phyloP scores from a whole-genome alignment of 2,329 filamentous ascomycete species.

The Colletotrichum sp. region DNA sequence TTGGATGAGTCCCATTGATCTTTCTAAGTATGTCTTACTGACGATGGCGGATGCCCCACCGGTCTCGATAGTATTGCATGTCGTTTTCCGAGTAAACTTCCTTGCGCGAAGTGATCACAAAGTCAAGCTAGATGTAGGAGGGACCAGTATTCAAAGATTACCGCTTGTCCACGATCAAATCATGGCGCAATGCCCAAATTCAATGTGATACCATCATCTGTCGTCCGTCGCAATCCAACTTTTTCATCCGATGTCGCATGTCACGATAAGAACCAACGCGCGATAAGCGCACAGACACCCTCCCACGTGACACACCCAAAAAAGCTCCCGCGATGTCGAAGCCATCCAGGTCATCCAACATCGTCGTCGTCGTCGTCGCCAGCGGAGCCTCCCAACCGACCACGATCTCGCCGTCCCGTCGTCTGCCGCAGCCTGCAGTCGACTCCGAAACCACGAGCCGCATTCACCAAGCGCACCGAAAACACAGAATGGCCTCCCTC shows the following conservation, averaged over 20 bases:
- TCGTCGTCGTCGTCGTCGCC: not conserved
- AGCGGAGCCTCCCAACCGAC: not conserved
- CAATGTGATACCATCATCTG: fast-evolving
- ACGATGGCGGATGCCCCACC: not conserved
- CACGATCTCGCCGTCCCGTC: not conserved
- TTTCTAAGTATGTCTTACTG: fast-evolving
- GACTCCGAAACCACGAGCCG: not conserved
- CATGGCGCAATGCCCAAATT: not conserved
- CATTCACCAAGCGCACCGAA: not conserved
- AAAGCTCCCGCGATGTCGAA: not conserved
- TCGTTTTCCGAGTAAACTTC: too few species aligned
- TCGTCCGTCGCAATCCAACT: not conserved
- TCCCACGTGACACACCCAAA: not conserved
- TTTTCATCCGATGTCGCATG: not conserved
- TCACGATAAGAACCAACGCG: not conserved
- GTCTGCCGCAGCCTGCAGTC: not conserved
- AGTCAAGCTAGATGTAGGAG: too few species aligned
- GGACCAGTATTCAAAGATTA: too few species aligned
- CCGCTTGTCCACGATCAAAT: fast-evolving
- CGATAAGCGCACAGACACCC: not conserved
- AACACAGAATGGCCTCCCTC: conserved; percentile 19
- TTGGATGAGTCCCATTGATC: not conserved
- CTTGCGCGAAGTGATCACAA: too few species aligned
- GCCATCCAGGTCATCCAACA: not conserved
- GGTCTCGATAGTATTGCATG: not conserved